Conservation (phyloP, 106 monocot genomes). For the Amphibolis antarctica region DNA sequence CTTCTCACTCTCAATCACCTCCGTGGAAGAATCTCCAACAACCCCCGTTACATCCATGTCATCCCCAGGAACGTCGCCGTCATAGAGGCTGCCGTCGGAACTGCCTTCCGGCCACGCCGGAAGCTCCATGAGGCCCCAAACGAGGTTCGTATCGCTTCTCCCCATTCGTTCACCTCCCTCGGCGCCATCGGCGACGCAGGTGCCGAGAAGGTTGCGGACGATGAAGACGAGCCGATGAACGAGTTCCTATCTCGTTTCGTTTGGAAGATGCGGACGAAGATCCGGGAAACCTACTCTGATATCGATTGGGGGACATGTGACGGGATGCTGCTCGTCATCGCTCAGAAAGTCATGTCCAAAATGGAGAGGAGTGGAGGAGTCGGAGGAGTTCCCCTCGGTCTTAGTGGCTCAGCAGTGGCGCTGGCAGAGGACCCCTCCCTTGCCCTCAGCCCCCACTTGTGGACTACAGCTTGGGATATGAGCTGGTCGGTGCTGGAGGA, state of each 20-base stretch:
- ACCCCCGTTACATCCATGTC: too few relatives aligned
- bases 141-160: background rate
- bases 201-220: background rate
- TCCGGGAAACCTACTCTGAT: slow-evolving; percentile 44
- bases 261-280: slow-evolving; percentile 37
- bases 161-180: background rate
- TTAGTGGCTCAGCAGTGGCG: background rate
- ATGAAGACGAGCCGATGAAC: slow-evolving; percentile 36
- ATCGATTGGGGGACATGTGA: slow-evolving; percentile 32
- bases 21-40: too few relatives aligned
- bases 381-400: background rate
- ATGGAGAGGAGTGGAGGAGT: slow-evolving; percentile 18
- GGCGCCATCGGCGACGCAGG: background rate
- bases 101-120: background rate
- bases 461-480: slow-evolving; percentile 50
- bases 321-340: slow-evolving; percentile 67
- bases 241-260: slow-evolving; percentile 94
- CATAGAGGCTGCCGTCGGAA: too few relatives aligned
- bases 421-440: slow-evolving; percentile 13
- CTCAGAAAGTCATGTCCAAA: slow-evolving; percentile 44
- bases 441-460: slow-evolving; percentile 74
- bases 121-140: background rate
- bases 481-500: slow-evolving; percentile 44
- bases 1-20: too few relatives aligned
- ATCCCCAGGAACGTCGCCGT: too few relatives aligned